phyloP scores from a whole-genome alignment of 768 basidiomycete species.

The Suillus sp. region DNA sequence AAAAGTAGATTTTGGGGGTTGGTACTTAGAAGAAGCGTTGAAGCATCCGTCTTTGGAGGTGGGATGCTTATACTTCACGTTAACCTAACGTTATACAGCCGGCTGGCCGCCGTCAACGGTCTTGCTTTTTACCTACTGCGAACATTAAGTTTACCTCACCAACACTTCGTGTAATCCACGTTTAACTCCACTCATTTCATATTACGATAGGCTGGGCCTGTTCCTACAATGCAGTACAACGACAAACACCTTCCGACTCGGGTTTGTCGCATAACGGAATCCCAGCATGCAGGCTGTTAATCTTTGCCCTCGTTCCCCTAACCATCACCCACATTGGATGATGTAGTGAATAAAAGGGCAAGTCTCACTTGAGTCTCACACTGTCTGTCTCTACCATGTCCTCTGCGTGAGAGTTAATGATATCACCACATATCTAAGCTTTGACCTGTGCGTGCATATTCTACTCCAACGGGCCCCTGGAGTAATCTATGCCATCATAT shows the following conservation, averaged over 20 bases:
- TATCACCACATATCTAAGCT: constrained; percentile 45
- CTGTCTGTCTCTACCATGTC: constrained; percentile 1
- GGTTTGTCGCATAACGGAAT: neutral
- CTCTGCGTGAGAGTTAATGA: constrained; percentile 10
- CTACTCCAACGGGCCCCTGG: constrained; percentile 79
- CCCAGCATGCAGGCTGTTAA: constrained; percentile 27
- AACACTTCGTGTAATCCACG: constrained; percentile 5
- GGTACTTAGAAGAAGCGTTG: neutral
- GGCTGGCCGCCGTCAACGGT: constrained; percentile 7
- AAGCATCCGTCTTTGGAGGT: neutral
- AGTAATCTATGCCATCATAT: constrained; percentile 83
- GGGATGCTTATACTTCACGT: constrained; percentile 2
- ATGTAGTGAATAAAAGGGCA: constrained; percentile 77
- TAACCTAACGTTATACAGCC: constrained; percentile 3
- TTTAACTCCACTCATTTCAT: constrained; percentile 7
- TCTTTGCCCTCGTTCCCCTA: constrained; percentile 88
- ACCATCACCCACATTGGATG: constrained; percentile 61
- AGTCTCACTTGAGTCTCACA: constrained; percentile 36
- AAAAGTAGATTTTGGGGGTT: constrained; percentile 2
- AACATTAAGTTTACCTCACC: constrained; percentile 4
- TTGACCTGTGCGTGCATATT: constrained; percentile 85
- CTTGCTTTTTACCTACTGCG: constrained; percentile 2
- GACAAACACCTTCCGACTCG: neutral
- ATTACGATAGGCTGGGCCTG: neutral
- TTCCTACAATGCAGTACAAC: neutral